Base-by-base conservation (phyloP, 129 eudicot genomes). In the Arctium minus region DNA sequence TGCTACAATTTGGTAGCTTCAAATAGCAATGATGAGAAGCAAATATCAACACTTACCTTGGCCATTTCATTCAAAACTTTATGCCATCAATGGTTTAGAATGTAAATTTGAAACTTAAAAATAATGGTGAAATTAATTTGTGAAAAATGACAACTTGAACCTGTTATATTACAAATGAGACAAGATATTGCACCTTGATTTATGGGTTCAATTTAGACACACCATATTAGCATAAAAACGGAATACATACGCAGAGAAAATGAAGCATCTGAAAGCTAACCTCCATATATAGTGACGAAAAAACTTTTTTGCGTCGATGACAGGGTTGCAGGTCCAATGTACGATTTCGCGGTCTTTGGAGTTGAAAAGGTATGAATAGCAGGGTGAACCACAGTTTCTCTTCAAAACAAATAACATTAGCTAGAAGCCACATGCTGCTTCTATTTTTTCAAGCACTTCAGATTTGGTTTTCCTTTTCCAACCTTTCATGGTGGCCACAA, bases 401-500 rank as follows among this genome's bases (percentile, higher is more conserved):
- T 76, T 69, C 60, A 65, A 76, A 17, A 79, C 5, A 37, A 76
- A 60, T 32, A 67, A 62, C 48, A 72, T 31, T 74, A 56, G 80
- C 85, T 89, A 89, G 32, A 73, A 31, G 60, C 81, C 76, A 39
- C 83, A 78, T 56, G 78, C 80, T 85, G 82, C 80, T 83, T 90
- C 99, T 67, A 93, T 87, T 85, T 96, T 96, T 74, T 96, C 99
- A 72, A 96, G 72, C 76, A 91, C 88, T 81, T 96, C 99, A 86
- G 88, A 77, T 87, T 91, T 91, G 76, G 93, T 93, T 91, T 93
- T 95, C 79, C 97, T 93, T 84, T 91, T 96, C 99, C 97, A 96
- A 36, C 99, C 92, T 85, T 93, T 96, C 97, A 96, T 91, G 4
- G 97, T 90, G 39, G 99, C 97, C 31, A 96, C 99, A 29, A 96